These are phyloP conservation scores for Senecio squalidus DNA, from an alignment of 140 eudicot genomes.

Conservation along the genomic window DNA sequence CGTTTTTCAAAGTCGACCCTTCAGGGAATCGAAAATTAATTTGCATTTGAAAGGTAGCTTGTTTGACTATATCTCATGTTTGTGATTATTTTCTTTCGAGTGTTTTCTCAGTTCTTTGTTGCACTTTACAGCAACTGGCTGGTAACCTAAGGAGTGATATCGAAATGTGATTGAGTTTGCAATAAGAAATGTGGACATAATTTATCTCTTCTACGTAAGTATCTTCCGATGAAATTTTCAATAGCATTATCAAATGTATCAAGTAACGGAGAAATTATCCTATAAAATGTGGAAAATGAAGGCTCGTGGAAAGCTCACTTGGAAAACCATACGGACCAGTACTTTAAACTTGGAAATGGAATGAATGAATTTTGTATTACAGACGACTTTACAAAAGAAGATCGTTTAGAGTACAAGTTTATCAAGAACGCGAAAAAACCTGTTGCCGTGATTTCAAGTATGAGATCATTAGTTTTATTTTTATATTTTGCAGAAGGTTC, in stretches of 20 bases:
- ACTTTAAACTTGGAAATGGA: neutral
- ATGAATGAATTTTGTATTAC: slow-evolving; percentile 3
- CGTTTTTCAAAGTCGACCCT: too few relatives aligned
- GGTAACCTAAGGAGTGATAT: too few relatives aligned
- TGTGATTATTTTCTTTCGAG: too few relatives aligned
- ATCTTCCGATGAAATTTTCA: slow-evolving; percentile 9
- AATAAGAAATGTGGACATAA: neutral
- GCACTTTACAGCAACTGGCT: too few relatives aligned
- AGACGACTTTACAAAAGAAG: slow-evolving; percentile 4
- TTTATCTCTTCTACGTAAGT: neutral
- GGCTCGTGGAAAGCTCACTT: slow-evolving; percentile 5
- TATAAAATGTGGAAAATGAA: slow-evolving; percentile 3
- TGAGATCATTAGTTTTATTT: neutral
- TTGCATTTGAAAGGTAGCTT: too few relatives aligned
- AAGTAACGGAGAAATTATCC: slow-evolving; percentile 10
- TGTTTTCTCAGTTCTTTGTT: too few relatives aligned
- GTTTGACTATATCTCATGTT: too few relatives aligned
- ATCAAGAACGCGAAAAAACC: slow-evolving; percentile 12
- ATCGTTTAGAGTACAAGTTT: slow-evolving; percentile 17
- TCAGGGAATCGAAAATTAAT: too few relatives aligned
- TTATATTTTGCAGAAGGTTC: neutral
- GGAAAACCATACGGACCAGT: neutral
- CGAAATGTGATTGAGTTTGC: too few relatives aligned
- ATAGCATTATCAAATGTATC: slow-evolving; percentile 12
- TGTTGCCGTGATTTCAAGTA: slow-evolving; percentile 15